Base-by-base conservation (phyloP, 2,329 filamentous ascomycete genomes). In the Aspergillus puulaauensis region DNA sequence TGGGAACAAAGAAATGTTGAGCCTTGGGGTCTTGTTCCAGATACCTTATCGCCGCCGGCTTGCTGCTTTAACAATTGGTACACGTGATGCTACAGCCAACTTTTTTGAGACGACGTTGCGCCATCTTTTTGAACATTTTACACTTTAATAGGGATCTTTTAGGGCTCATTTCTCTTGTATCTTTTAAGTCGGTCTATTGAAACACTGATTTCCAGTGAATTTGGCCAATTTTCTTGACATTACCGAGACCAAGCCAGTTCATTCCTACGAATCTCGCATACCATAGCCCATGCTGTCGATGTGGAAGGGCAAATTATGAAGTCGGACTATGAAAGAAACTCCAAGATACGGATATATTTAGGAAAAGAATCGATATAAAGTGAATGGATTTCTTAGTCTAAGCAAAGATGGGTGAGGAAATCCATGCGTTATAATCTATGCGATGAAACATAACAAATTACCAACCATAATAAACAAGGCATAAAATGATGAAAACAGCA, bases 351-450 rank as follows among this genome's bases (percentile, higher is more conserved):
- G 6, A 15, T 37, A 5, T 5, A 7, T 37, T n/a, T n/a, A 15
- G 3, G 15, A 14, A n/a, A n/a, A 45, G 12, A 11, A 14, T 12
- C 23, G 8, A 31, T 31, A 31, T 31, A 31, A 31, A 31, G 3
- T 6, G 1, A 15, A 46, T 27, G 12, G 11, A 24, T 7, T 46
- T 24, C 27, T 14, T 46, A 46, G 44, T 46, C 44, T 27, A 46
- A 31, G 17, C 15, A 31, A 54, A 21, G 19, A 40, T 54, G 9
- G 41, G 39, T 43, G 11, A 37, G 9, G 39, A 46, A 11, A 8
- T 9, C 21, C 35, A 39, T 31, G 8, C 19, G 35, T 40, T 45
- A 52, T 37, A 53, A 55, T 55, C 61, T 64, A 62, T 59, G 45
- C 11, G 43, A 44, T 27, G 8, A 41, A 44, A 35, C 27, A 44